phyloP scores from a whole-genome alignment of 2,329 filamentous ascomycete genomes.

The Neopestalotiopsis sp. region DNA sequence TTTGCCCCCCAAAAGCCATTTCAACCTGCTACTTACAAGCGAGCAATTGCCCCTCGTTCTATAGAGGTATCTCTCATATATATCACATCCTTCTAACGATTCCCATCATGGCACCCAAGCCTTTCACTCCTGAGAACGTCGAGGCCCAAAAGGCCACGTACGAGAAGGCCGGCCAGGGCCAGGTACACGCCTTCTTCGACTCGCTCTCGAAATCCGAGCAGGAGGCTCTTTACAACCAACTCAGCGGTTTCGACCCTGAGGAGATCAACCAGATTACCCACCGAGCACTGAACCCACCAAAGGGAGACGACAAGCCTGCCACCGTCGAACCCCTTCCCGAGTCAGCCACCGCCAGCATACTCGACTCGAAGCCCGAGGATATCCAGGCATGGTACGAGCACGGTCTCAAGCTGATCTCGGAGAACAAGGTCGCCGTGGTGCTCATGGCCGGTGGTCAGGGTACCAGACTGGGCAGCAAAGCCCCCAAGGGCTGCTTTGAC shows the following conservation, averaged over 20 bases:
- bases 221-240: constrained; percentile 78
- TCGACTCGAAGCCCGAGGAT: constrained; percentile 82
- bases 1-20: neutral
- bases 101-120: constrained; percentile 41
- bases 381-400: constrained; percentile 84
- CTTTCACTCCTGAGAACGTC: constrained; percentile 70
- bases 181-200: constrained; percentile 89
- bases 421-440: constrained; percentile 82
- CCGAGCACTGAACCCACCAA: constrained; percentile 78
- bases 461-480: constrained; percentile 90
- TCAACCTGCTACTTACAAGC: neutral
- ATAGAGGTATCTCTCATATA: neutral
- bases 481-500: constrained; percentile 96
- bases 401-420: constrained; percentile 78
- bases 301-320: constrained; percentile 55
- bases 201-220: constrained; percentile 76
- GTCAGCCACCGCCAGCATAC: constrained; percentile 83
- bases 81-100: neutral
- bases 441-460: constrained; percentile 98
- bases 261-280: constrained; percentile 89
- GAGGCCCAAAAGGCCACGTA: constrained; percentile 74
- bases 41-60: constrained; percentile 9
- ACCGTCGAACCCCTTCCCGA: constrained; percentile 82
- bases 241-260: constrained; percentile 79
- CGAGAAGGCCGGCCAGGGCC: constrained; percentile 74